Percentiles rank a stretch among this genome's conserved stretches.
Conservation (phyloP, 2,329 filamentous ascomycete genomes). For the Colletotrichum theobromicola region DNA sequence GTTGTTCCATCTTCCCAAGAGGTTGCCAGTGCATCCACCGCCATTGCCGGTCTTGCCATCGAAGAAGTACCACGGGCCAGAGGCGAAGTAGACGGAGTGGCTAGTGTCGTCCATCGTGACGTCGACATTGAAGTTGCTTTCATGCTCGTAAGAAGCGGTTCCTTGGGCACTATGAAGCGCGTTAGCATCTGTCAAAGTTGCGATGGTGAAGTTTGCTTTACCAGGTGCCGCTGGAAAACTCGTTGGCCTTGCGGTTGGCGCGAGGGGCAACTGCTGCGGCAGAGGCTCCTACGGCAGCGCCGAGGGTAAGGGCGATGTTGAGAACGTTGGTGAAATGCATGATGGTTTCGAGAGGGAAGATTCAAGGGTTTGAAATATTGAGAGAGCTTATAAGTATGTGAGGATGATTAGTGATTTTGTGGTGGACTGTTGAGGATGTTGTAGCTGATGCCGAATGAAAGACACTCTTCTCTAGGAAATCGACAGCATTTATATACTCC, state of each 20-base stretch:
- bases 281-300: neutral
- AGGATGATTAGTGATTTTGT: neutral
- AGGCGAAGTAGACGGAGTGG: conserved; percentile 9
- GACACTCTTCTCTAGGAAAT: neutral
- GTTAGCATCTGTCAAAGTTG: neutral
- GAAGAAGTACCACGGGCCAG: conserved; percentile 1
- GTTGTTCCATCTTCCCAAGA: neutral
- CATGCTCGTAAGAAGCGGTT: neutral
- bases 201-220: neutral
- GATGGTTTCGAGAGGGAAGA: fast-evolving
- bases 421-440: neutral
- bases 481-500: neutral
- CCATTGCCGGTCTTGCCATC: neutral
- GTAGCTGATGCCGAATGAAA: neutral
- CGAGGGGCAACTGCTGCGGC: neutral
- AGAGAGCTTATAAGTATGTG: neutral
- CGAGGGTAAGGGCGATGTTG: neutral
- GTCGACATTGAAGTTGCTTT: conserved; percentile 8
- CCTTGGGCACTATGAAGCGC: neutral
- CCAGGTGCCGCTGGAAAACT: neutral
- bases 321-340: neutral
- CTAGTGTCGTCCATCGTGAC: conserved; percentile 6
- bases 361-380: neutral
- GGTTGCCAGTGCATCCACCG: neutral
- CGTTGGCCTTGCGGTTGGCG: neutral